Percentiles rank a stretch among this genome's conserved stretches.
These are phyloP conservation scores for Chloromonas sp. DNA, from an alignment of 163 green algal species.

Conservation along the genomic window DNA sequence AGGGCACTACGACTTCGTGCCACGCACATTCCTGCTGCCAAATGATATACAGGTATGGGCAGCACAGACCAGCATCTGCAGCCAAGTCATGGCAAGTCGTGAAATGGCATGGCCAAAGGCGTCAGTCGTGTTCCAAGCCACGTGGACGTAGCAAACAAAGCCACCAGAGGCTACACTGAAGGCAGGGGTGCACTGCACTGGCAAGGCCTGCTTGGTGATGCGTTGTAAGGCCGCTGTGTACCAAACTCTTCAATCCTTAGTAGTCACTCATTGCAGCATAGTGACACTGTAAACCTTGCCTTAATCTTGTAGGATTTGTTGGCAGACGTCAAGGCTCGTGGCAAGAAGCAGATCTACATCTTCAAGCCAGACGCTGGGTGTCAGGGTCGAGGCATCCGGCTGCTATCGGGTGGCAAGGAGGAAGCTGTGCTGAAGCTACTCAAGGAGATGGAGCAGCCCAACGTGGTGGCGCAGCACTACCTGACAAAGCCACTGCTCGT, in stretches of 20 bases:
- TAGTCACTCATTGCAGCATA: no score
- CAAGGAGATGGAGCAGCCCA: constrained; percentile 40
- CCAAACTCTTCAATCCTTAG: no score
- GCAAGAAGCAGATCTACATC: constrained; percentile 66
- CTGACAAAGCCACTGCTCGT: constrained; percentile 49
- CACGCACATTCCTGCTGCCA: constrained; percentile 56
- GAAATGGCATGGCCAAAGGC: no score
- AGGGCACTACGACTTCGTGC: constrained; percentile 58
- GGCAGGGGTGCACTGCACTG: no score
- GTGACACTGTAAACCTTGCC: no score
- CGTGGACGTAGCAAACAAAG: no score
- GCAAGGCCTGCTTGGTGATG: no score
- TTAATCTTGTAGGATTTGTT: constrained; percentile 38
- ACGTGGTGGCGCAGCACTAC: constrained; percentile 65
- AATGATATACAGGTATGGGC: constrained; percentile 28
- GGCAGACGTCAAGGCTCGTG: constrained; percentile 34
- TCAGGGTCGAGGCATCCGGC: constrained; percentile 70
- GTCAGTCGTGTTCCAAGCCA: no score
- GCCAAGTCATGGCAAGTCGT: no score
- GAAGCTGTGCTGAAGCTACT: constrained; percentile 22
- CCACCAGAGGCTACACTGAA: no score
- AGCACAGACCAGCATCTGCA: not conserved
- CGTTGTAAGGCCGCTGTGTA: no score
- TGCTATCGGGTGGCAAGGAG: constrained; percentile 42
- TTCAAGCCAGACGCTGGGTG: constrained; percentile 75